These are phyloP conservation scores for Apiotrichum brassicae DNA, from an alignment of 1,284 basidiomycete genomes.

Conservation along the genomic window DNA sequence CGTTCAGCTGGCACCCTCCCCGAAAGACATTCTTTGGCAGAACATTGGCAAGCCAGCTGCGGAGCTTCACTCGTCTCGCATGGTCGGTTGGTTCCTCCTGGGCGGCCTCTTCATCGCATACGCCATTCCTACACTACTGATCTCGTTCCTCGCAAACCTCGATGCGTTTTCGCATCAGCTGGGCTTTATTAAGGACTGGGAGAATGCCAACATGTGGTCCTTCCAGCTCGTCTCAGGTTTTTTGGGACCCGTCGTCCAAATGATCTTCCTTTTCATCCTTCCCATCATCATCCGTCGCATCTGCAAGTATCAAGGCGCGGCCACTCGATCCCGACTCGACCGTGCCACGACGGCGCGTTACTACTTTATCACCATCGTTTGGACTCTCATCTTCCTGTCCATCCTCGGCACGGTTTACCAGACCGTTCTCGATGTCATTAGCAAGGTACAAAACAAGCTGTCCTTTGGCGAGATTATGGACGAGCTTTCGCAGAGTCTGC, in stretches of 20 bases:
- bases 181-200: not conserved
- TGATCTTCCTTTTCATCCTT: conserved; percentile 78
- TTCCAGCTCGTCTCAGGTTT: conserved; percentile 68
- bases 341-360: conserved; percentile 84
- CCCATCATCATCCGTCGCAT: conserved; percentile 82
- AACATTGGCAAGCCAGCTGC: conserved; percentile 71
- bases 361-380: conserved; percentile 81
- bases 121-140: conserved; percentile 66
- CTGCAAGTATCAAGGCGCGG: conserved; percentile 63
- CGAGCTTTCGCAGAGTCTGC: conserved; percentile 53
- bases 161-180: conserved; percentile 31
- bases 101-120: conserved; percentile 78
- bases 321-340: conserved; percentile 69
- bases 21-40: conserved; percentile 61
- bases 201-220: conserved; percentile 34
- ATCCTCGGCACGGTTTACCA: conserved; percentile 81
- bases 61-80: conserved; percentile 60
- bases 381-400: conserved; percentile 74
- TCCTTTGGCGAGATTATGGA: conserved; percentile 62
- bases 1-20: conserved; percentile 39
- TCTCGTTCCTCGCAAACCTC: conserved; percentile 75
- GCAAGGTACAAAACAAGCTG: conserved; percentile 59
- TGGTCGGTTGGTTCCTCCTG: conserved; percentile 69
- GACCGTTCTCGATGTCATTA: conserved; percentile 60
- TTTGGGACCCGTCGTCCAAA: conserved; percentile 76